Evolutionary conservation across 768 basidiomycete species (phyloP), one percentile per base, ranked within the genome.

Genomic region (Suillus luteus): DNA sequence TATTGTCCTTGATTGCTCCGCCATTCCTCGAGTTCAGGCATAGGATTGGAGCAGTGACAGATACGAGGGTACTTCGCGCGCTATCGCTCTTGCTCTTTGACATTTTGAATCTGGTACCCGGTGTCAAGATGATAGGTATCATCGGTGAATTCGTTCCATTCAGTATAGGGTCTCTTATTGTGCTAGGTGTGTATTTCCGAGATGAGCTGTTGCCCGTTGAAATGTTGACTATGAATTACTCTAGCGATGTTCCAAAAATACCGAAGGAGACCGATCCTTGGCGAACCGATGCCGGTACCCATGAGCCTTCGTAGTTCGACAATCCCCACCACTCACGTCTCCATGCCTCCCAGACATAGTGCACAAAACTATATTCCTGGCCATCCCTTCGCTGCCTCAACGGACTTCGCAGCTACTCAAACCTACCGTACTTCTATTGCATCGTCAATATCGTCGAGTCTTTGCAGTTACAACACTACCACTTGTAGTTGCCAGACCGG

Each of bases 51-150:
- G 66, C 61, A 61, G 40, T 78, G 8, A 62, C 62, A 46, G 79
- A 79, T 64, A 63, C 73, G 22, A 68, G 74, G 22, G 67, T 81
- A 27, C 64, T 74, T 19, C 72, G 77, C 54, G 74, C 76, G 4
- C 19, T 75, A n/a, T 77, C 81, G 40, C 75, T 84, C n/a, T 54
- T 84, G 35, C 49, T 81, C 10, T 71, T 83, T 2, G 82, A 84
- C 43, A 61, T 81, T 17, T 62, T 82, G n/a, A 78, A 76, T 2
- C 61, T 81, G 41, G 78, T 77, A 3, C 80, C 81, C 33, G 69
- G 71, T 44, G 72, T 75, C 15, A 69, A 71, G 5, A 64, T 66
- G 44, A 78, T 79, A n/a, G 76, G 73, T 54, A 63, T 77, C 10
- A 52, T 82, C 6, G 79, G 72, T 0, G 77, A 82, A 41, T 80